Base-by-base conservation (phyloP, 2,329 filamentous ascomycete species). In the Paraconiothyrium sp. region DNA sequence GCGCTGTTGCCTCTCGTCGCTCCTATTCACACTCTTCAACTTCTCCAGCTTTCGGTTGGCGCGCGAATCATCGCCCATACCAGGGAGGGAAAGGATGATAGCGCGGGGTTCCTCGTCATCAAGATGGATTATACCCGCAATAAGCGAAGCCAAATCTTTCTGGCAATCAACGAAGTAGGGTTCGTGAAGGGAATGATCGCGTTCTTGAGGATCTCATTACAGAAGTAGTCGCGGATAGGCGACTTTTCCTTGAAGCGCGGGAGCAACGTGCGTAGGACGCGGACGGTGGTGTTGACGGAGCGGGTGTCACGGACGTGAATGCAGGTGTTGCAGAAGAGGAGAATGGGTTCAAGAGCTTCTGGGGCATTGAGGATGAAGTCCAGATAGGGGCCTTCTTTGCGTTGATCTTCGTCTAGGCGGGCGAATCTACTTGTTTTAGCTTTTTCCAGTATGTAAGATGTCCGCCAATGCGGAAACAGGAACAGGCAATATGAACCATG, bases 111-210 rank as follows among this genome's bases (percentile, higher is more conserved):
- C 95, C 7, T 84, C 73, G 8, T 88, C 87, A 75, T 97, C 97
- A 63, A 91, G 86, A 9, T 90, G 86, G 70, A 97, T 84, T 63
- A 98, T 95, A 4, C 90, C 87, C 0, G 94, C 94, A 64, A 99
- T 97, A 41, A 98, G 84, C 24, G 89, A 87, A 0, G 93, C 94
- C 24, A 99, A 85, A 55, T 99, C 94, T 75, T 94, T 94, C 73
- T 99, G 95, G 64, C 96, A 88, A 69, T 99, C 95, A 37, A 97
- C 94, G 78, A 98, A 99, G 78, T 98, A 97, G 0, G 93, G 90
- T 68, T 99, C 95, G 79, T 98, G 92, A 54, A 99, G 88, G 1
- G 92, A 96, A 90, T 92, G 75, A 97, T 92, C 72, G 92, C 94
- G 0, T 93, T 93, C 81, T 94, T 92, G 54, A 99, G 86, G 2